A percentile compares a stretch with the other conserved stretches of the same genome.
phyloP scores from a whole-genome alignment of 176 grass and related monocot species.

The Aegilops speltoides region DNA sequence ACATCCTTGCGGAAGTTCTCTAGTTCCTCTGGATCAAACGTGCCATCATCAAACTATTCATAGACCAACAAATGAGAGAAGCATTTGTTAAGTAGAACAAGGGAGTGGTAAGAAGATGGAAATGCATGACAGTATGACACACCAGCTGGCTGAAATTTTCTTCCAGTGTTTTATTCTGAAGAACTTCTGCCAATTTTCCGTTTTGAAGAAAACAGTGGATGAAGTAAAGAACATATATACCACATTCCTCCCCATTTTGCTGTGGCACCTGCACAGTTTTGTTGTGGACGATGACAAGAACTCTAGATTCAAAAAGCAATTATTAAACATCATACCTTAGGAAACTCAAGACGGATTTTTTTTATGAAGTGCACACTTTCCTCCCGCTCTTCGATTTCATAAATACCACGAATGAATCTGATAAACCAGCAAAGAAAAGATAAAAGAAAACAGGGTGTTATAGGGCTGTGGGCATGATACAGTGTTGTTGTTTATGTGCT shows the following conservation, averaged over 20 bases:
- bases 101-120: constrained; percentile 22
- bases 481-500: not conserved
- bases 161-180: constrained; percentile 42
- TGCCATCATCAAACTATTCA: constrained; percentile 58
- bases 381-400: constrained; percentile 68
- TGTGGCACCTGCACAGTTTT: constrained; percentile 73
- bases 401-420: constrained; percentile 88
- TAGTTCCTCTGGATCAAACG: constrained; percentile 65
- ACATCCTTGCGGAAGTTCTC: constrained; percentile 71
- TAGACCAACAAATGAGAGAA: constrained; percentile 22
- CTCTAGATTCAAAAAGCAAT: not conserved
- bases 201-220: constrained; percentile 61
- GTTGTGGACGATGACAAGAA: not conserved
- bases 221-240: constrained; percentile 92
- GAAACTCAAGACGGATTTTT: constrained; percentile 77
- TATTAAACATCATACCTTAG: constrained; percentile 49
- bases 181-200: not conserved
- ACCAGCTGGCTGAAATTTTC: constrained; percentile 56
- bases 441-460: not conserved
- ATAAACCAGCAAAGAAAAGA: constrained; percentile 13
- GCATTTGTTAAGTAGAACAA: constrained; percentile 16
- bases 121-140: constrained; percentile 28
- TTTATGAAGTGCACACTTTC: constrained; percentile 58
- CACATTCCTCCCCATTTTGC: constrained; percentile 91
- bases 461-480: not conserved